phyloP scores from a whole-genome alignment of 1,284 basidiomycete genomes.

The Cryptococcus jaspeensis region DNA sequence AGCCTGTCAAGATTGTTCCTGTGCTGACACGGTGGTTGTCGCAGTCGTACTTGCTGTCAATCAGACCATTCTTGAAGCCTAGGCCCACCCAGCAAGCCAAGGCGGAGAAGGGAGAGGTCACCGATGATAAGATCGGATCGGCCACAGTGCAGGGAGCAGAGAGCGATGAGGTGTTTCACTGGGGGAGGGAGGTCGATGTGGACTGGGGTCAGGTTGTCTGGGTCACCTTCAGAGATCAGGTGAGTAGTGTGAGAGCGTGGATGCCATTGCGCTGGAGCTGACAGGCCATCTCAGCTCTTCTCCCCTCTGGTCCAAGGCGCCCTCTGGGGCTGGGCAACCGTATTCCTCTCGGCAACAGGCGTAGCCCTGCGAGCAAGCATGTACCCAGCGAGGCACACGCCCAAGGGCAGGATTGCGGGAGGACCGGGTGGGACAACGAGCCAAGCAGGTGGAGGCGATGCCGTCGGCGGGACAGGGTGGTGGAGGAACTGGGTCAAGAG shows the following conservation, averaged over 20 bases:
- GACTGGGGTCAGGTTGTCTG: slow-evolving; percentile 41
- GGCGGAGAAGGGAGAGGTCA: slow-evolving; percentile 13
- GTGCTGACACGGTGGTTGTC: background rate
- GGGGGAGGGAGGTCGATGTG: slow-evolving; percentile 42
- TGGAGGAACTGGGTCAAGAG: slow-evolving; percentile 38
- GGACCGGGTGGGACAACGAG: slow-evolving; percentile 30
- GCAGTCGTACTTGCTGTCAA: slow-evolving; percentile 45
- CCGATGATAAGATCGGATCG: slow-evolving; percentile 17
- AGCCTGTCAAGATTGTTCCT: background rate
- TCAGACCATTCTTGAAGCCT: slow-evolving; percentile 38
- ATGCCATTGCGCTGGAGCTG: no score
- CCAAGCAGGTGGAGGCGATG: slow-evolving; percentile 30
- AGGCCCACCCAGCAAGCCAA: slow-evolving; percentile 14
- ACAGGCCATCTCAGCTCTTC: slow-evolving; percentile 19
- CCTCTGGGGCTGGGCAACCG: slow-evolving; percentile 43
- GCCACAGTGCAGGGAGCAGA: slow-evolving; percentile 29
- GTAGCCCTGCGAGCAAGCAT: slow-evolving; percentile 26
- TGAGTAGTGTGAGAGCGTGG: no score
- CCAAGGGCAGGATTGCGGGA: slow-evolving; percentile 34
- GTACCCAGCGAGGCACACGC: slow-evolving; percentile 36
- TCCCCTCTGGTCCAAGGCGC: slow-evolving; percentile 47
- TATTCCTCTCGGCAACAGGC: slow-evolving; percentile 32
- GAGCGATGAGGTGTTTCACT: slow-evolving; percentile 41
- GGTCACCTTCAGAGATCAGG: slow-evolving; percentile 50
- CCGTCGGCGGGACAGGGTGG: slow-evolving; percentile 34